phyloP scores from a whole-genome alignment of 805 yeast genomes.

The Tetrapisispora nanseiensis region DNA sequence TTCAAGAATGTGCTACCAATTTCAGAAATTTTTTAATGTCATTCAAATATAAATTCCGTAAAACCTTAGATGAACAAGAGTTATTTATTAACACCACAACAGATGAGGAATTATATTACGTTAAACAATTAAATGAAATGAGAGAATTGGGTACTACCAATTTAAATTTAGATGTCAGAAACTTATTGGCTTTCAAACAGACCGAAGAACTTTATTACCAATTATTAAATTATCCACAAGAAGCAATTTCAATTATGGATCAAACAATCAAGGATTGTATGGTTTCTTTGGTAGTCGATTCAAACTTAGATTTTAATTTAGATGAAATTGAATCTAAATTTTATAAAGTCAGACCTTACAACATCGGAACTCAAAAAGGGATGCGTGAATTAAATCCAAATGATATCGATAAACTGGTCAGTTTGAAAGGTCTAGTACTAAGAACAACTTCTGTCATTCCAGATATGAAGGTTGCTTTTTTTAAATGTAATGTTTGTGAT shows the following conservation, averaged over 20 bases:
- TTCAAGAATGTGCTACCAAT: conserved; percentile 71
- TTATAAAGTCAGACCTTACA: conserved; percentile 84
- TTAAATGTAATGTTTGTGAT: conserved; percentile 89
- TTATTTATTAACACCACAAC: conserved; percentile 35
- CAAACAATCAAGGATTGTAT: conserved; percentile 86
- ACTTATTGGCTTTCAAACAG: conserved; percentile 63
- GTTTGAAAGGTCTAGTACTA: conserved; percentile 82
- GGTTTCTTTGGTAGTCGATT: conserved; percentile 59
- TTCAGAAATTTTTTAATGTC: conserved; percentile 79
- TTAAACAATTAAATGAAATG: conserved; percentile 64
- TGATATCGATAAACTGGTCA: conserved; percentile 87
- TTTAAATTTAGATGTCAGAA: conserved; percentile 73
- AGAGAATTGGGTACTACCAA: conserved; percentile 70
- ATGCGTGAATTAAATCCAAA: conserved; percentile 90
- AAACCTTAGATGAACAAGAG: conserved; percentile 32
- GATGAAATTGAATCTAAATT: conserved; percentile 68
- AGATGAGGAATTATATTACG: conserved; percentile 68
- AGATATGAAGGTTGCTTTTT: conserved; percentile 95
- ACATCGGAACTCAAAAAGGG: conserved; percentile 62
- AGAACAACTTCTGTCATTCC: conserved; percentile 89
- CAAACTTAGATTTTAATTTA: conserved; percentile 39
- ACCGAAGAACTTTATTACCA: conserved; percentile 78
- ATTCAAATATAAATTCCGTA: conserved; percentile 70
- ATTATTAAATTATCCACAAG: conserved; percentile 88
- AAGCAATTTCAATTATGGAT: conserved; percentile 95